Base-by-base conservation (phyloP, 768 basidiomycete species). In the Podaxis sp. region DNA sequence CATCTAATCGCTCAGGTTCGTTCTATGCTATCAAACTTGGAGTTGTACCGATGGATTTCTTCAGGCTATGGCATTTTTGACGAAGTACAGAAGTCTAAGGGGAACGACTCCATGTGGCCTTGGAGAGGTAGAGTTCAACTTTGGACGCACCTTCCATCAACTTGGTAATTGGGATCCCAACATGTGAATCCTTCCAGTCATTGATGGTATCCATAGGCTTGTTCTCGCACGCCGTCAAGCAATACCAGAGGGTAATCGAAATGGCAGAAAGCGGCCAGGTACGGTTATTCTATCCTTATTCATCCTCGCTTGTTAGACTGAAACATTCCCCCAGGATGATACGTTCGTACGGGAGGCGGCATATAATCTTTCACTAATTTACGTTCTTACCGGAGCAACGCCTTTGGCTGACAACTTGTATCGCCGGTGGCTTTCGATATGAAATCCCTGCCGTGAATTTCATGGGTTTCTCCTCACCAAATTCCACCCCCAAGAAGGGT, bases 41-140 rank as follows among this genome's bases (percentile, higher is more conserved):
- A 20, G 17, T 40, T 44, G 58, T 26, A 48, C 4, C 17, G 22
- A 62, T 37, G 33, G 48, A 37, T 61, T 17, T 44, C 11, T 15
- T n/a, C 66, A 95, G 91, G 92, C 84, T 0, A 83, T 96, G 80
- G 93, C 91, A 0, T 97, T 95, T 73, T 74, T 98, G 26, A 82
- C 88, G 0, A 84, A 86, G 53, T 99, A 99, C 73, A 85, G 94
- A 17, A 78, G 80, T n/a, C 69, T 90, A 2, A 81, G 89, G 13
- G 78, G 77, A 48, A 74, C 67, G 1, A 76, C 77, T 53, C 72
- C 74, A 2, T 73, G 78, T 2, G 79, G 77, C 2, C 66, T 82
- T 24, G 83, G 86, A 30, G 96, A 99, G 73, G 88, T 96, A 3
- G 93, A 99, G 62, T 98, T 85, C 72, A 99, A 99, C 73, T 92